Base-by-base conservation (phyloP, 306 rosid species). In the Cucurbita argyrosperma region DNA sequence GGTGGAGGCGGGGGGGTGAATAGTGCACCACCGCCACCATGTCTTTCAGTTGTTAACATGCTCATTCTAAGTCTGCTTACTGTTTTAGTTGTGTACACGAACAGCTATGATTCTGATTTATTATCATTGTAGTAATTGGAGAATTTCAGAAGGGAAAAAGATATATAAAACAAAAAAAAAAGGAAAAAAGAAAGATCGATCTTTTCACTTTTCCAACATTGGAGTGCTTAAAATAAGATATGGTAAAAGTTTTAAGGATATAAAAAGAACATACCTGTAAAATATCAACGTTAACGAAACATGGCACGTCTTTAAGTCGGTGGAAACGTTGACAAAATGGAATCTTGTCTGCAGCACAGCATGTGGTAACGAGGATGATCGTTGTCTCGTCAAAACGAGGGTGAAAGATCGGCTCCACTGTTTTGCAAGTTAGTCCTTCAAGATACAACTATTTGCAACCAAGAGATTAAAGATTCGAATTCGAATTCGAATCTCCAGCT, bases 31-130 rank as follows among this genome's bases (percentile, higher is more conserved):
- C 65, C 79, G 43, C 65, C 91, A 13, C 81, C 88, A 72, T 64
- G 78, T 35, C 59, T 77, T 12, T 75, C 80, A 30, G 69, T 86
- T 60, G 23, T 80, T 71, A 66, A 78, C 74, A 39, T 88, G 40
- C 61, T 83, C 38, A 64, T 86, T 69, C 86, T 87, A 80, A 85
- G 89, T 19, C 66, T 89, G 76, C 10, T 78, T 60, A 82, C 87
- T 78, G 78, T 86, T 87, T 85, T 77, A 59, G 74, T 80, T 78
- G 79, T 88, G 85, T 83, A 79, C 80, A 7, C 82, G 42, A 80
- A 72, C 83, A 80, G 61, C 83, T 81, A 61, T 79, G 76, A 40
- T 74, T 71, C 82, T 75, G 74, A 81, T 75, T 75, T 77, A 69
- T 80, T 85, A 76, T 83, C 74, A 59, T 83, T 81, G 73, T 75